These are phyloP conservation scores for Lagerstroemia speciosa DNA, from an alignment of 345 rosid genomes.

Conservation along the genomic window DNA sequence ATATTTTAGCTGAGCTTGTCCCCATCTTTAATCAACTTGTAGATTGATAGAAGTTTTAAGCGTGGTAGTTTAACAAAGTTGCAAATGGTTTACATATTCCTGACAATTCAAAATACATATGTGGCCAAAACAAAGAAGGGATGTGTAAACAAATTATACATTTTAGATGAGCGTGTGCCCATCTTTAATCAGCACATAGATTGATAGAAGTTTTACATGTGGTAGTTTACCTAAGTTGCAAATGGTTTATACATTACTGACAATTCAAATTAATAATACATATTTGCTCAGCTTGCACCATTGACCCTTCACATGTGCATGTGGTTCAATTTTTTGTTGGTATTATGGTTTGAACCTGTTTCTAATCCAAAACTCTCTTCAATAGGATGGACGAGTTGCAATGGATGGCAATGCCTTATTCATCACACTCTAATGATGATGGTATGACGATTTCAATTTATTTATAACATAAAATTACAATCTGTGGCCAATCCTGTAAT, in stretches of 20 bases:
- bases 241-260: neutral
- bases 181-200: too few species aligned
- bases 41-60: too few species aligned
- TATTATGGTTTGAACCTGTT: neutral
- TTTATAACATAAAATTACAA: neutral
- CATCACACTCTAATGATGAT: neutral
- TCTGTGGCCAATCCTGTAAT: too few species aligned
- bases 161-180: neutral
- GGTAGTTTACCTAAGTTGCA: neutral
- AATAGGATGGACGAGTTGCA: neutral
- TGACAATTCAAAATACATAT: too few species aligned
- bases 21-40: too few species aligned
- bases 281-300: neutral
- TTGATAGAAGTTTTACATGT: too few species aligned
- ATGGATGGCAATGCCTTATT: neutral
- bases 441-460: neutral
- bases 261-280: neutral
- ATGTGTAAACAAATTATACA: neutral
- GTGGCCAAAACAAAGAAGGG: neutral
- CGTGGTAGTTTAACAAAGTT: too few species aligned
- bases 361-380: neutral
- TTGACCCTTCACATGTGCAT: neutral
- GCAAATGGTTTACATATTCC: too few species aligned
- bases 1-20: neutral
- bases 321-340: neutral